phyloP scores from a whole-genome alignment of 352 stramenopile genomes.

The Globisporangium paddicum region DNA sequence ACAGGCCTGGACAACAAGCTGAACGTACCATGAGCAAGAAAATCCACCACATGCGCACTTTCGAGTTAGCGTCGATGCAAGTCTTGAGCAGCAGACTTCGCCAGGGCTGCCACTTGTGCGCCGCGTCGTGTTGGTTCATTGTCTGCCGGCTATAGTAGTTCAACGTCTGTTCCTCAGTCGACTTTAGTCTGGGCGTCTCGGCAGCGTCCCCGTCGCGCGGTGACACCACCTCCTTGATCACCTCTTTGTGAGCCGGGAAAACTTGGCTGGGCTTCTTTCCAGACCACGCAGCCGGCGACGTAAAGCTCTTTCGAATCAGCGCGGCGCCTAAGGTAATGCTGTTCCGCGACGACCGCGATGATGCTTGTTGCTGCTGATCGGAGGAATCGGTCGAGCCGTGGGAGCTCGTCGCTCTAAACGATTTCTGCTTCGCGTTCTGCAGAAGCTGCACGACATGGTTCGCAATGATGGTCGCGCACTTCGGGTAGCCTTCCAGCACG shows the following conservation, averaged over 20 bases:
- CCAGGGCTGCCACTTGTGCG: not conserved
- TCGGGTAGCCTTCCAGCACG: constrained; percentile 50
- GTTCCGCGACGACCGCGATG: not conserved
- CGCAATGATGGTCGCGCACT: constrained; percentile 25
- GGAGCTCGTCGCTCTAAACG: not conserved
- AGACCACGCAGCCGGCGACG: not conserved
- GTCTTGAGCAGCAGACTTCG: constrained; percentile 14
- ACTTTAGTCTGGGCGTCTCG: not conserved
- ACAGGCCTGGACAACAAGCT: not conserved
- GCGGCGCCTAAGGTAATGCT: not conserved
- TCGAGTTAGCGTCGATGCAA: constrained; percentile 47
- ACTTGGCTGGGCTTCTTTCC: constrained; percentile 6
- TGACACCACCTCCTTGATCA: not conserved
- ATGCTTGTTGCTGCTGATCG: not conserved
- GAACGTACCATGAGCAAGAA: constrained; percentile 18
- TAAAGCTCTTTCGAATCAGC: constrained; percentile 4
- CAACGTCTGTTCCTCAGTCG: not conserved
- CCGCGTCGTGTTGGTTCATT: not conserved
- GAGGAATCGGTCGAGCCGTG: not conserved
- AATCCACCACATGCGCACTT: constrained; percentile 39
- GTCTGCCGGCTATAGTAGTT: constrained; percentile 3
- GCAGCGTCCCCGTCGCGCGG: not conserved
- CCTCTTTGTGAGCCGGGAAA: not conserved
- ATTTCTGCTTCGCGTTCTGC: constrained; percentile 10
- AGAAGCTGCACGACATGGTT: constrained; percentile 16